Evolutionary conservation across 2,329 filamentous ascomycete species (phyloP), one percentile per base, ranked within the genome.

Genomic region (Alternaria metachromatica): DNA sequence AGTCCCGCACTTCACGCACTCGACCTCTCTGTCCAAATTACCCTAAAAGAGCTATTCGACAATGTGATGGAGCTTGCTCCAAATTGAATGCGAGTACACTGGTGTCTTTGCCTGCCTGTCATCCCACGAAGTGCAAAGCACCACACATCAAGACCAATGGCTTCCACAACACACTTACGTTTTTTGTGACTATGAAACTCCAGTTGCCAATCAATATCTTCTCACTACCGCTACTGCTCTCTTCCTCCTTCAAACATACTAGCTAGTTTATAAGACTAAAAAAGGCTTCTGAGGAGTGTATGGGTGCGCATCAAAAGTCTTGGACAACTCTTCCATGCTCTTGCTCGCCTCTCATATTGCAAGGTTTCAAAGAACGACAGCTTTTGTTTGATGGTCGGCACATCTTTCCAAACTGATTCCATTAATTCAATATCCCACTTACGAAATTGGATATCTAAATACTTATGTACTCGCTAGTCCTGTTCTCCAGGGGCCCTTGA

Each of bases 21-120:
- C 15, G 15, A 9, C 4, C 15, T 37, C 10, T 37, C 7, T 5
- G 15, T n/a, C 15, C 2, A 37, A 1, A 37, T 37, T 0, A 37
- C 15, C 0, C 7, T 8, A 37, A 37, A 37, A 37, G 0, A 0
- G 33, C 15, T n/a, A 0, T 37, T 0, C 2, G 0, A 37, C 3
- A n/a, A 0, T 1, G 15, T 9, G 0, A 37, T n/a, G 33, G 8
- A 37, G 33, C 13, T 37, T 1, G 13, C 13, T 33, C 1, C 30
- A 15, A 33, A 33, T 8, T 0, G 1, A 2, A 7, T 33, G 30
- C 30, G 1, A n/a, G n/a, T n/a, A 1, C 1, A 15, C 6, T 1
- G 0, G 15, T 37, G 33, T n/a, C 15, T 37, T 37, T 1, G 33
- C 33, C 33, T 37, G 15, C 4, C 4, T 37, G 33, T n/a, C 15